Evolutionary conservation across 805 yeast species (phyloP).

Genomic region (Wickerhamomyces rabaulensis): DNA sequence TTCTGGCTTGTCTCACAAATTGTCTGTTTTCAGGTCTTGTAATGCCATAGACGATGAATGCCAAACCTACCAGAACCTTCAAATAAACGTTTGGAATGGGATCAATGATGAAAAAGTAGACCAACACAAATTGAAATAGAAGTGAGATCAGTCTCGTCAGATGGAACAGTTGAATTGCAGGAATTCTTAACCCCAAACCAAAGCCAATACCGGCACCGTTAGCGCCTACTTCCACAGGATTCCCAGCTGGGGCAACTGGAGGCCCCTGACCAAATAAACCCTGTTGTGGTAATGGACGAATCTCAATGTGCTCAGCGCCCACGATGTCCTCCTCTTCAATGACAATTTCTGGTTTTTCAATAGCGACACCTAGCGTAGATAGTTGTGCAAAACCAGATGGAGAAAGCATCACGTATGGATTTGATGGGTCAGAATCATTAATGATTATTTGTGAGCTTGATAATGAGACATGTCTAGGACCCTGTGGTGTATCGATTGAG

Average conservation of each 20-base stretch:
- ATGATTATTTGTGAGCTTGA: constrained; percentile 22
- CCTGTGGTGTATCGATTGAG: constrained; percentile 10
- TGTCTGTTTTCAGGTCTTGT: neutral
- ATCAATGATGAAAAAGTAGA: neutral
- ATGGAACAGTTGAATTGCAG: neutral
- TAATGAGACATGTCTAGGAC: constrained; percentile 13
- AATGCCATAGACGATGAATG: neutral
- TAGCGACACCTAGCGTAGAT: constrained; percentile 10
- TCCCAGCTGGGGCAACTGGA: neutral
- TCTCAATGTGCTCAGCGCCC: neutral
- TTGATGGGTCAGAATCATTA: constrained; percentile 18
- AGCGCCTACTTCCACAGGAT: neutral
- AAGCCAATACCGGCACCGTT: neutral
- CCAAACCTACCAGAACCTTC: neutral
- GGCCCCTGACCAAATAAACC: neutral
- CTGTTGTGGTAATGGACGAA: neutral
- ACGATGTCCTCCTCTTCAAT: neutral
- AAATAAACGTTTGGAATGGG: neutral
- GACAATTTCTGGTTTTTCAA: constrained; percentile 13
- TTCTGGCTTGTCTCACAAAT: neutral
- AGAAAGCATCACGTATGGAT: constrained; percentile 24
- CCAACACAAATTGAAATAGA: neutral
- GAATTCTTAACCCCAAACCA: neutral
- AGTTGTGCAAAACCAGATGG: constrained; percentile 23
- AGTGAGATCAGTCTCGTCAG: neutral